These are phyloP conservation scores for Calonectria pteridis DNA, from an alignment of 2,329 filamentous ascomycete species.

Conservation along the genomic window DNA sequence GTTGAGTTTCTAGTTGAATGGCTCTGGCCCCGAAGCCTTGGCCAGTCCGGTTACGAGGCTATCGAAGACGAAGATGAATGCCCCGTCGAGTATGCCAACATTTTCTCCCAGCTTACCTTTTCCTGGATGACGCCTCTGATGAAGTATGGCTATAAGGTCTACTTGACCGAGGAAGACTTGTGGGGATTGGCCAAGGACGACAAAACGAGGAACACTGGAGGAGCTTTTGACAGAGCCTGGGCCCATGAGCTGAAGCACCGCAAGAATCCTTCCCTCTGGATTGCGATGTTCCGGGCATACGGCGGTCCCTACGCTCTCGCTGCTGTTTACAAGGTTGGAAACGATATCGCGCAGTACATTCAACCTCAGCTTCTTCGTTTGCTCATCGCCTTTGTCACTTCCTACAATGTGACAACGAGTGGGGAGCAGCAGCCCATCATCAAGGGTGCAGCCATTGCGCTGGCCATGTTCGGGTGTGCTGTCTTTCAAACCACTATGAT, in stretches of 20 bases:
- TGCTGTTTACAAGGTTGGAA: constrained; percentile 87
- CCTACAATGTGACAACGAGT: constrained; percentile 68
- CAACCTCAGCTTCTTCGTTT: constrained; percentile 91
- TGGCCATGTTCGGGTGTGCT: constrained; percentile 93
- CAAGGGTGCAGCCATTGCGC: constrained; percentile 86
- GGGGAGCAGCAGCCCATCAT: constrained; percentile 80
- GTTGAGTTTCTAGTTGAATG: constrained; percentile 85
- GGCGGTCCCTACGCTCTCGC: constrained; percentile 86
- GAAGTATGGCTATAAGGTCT: constrained; percentile 93
- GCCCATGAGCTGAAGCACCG: constrained; percentile 75
- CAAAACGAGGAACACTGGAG: constrained; percentile 80
- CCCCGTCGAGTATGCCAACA: constrained; percentile 88
- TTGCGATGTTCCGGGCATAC: constrained; percentile 86
- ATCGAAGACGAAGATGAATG: constrained; percentile 72
- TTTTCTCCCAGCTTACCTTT: constrained; percentile 95
- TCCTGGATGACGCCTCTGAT: constrained; percentile 99
- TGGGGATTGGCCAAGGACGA: constrained; percentile 91
- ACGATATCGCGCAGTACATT: constrained; percentile 86
- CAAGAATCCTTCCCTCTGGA: constrained; percentile 81
- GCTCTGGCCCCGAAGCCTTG: constrained; percentile 81
- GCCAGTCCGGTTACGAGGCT: constrained; percentile 64
- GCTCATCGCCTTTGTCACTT: constrained; percentile 86
- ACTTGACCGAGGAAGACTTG: constrained; percentile 92
- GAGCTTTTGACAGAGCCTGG: constrained; percentile 82
- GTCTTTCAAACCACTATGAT: constrained; percentile 89